phyloP scores from a whole-genome alignment of 257 asterid species.

The Perilla frutescens region DNA sequence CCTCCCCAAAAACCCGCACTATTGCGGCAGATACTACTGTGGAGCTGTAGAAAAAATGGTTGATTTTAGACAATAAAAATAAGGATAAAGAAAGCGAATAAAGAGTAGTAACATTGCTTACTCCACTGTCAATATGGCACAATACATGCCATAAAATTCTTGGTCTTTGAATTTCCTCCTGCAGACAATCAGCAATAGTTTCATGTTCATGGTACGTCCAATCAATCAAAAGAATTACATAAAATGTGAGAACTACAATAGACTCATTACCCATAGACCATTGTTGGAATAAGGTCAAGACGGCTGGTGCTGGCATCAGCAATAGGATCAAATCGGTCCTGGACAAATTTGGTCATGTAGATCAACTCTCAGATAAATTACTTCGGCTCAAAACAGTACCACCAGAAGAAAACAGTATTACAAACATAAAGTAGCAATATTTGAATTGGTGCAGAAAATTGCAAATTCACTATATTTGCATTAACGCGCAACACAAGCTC shows the following conservation, averaged over 20 bases:
- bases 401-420: conserved; percentile 5
- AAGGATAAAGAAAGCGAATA: background rate
- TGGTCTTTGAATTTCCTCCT: conserved; percentile 70
- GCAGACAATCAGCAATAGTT: conserved; percentile 36
- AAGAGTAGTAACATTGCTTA: conserved; percentile 42
- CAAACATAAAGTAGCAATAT: background rate
- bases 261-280: conserved; percentile 82
- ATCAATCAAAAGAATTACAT: background rate
- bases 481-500: background rate
- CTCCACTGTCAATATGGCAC: conserved; percentile 75
- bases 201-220: background rate
- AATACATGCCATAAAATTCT: conserved; percentile 83
- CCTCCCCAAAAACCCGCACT: conserved; percentile 77
- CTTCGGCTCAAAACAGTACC: conserved; percentile 22
- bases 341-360: conserved; percentile 33
- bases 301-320: conserved; percentile 71
- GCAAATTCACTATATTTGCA: background rate
- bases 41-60: conserved; percentile 50
- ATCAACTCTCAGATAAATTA: conserved; percentile 22
- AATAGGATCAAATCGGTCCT: conserved; percentile 90
- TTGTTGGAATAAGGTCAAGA: conserved; percentile 74
- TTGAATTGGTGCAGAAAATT: background rate
- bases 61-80: background rate
- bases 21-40: conserved; percentile 78
- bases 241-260: conserved; percentile 5